Evolutionary conservation across 129 eudicot genomes (phyloP).

Genomic region (Artemisia argyi): DNA sequence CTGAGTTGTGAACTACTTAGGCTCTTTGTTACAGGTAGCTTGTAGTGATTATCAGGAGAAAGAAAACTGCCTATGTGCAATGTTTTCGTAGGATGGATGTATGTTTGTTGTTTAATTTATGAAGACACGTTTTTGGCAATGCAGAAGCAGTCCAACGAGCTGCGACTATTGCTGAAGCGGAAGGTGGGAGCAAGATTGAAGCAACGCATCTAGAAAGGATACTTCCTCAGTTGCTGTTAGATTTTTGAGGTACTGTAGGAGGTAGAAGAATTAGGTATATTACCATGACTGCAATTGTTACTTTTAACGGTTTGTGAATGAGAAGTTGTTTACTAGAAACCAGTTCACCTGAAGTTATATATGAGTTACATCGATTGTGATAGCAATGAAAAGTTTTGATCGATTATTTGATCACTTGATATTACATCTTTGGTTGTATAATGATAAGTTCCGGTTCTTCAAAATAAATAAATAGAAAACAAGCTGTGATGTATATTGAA

Average conservation of each 20-base stretch:
- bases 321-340: neutral
- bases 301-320: constrained; percentile 10
- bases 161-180: constrained; percentile 90
- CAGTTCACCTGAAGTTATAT: constrained; percentile 1
- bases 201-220: constrained; percentile 92
- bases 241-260: constrained; percentile 58
- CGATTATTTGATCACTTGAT: constrained; percentile 7
- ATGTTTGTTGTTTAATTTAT: neutral
- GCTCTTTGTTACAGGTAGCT: constrained; percentile 72
- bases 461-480: constrained; percentile 8
- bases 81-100: neutral
- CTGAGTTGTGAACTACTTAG: constrained; percentile 87
- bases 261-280: constrained; percentile 17
- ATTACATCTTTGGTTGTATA: constrained; percentile 3
- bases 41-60: constrained; percentile 1
- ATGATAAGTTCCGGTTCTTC: neutral
- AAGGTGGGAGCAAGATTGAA: constrained; percentile 67
- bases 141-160: constrained; percentile 86
- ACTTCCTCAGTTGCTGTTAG: constrained; percentile 87
- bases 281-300: constrained; percentile 4
- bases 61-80: constrained; percentile 14
- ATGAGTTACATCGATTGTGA: neutral
- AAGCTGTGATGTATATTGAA: constrained; percentile 17
- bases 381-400: neutral
- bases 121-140: constrained; percentile 16